Evolutionary conservation across 2,329 filamentous ascomycete species (phyloP), one percentile per base, ranked within the genome.

Genomic region (Aspergillus pseudoterreus): DNA sequence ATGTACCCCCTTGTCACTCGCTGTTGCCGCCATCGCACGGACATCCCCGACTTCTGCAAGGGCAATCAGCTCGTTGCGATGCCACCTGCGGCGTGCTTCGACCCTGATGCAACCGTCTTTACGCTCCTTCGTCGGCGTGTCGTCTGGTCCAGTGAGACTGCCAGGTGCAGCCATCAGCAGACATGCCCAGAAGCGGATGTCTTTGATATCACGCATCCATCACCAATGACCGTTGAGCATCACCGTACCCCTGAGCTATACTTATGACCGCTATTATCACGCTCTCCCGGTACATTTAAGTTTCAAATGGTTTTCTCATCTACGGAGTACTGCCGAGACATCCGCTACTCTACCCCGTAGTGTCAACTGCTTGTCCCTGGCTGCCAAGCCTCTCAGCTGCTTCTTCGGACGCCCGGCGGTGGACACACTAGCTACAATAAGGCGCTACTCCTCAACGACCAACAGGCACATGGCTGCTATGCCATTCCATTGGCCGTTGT

Each of bases 371-470:
- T 43, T 17, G 44, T 51, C 21, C 33, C 36, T 52, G 51, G 24
- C 43, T 52, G 52, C 49, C 43, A 54, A 52, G 50, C 12, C 30
- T 46, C 11, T 27, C 15, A 12, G 15, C 32, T 53, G 10, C 9
- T 27, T 47, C 12, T 19, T 17, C 52, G 52, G 52, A 54, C 52
- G 44, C 32, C 52, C 52, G 50, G 49, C 52, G 52, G 52, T 36
- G 45, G 41, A 39, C 44, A 43, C n/a, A 38, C 44, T 38, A 35
- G 19, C 49, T 46, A 21, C 36, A 24, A 14, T 15, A 43, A 35
- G 32, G 10, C 39, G 43, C 35, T 41, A 19, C 9, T 39, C n/a
- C 38, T 43, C 19, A 46, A 22, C 36, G 27, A 44, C 24, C 32
- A 32, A 47, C 49, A 19, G 36, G 30, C 10, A 42, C 36, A n/a